A percentile compares a stretch with the other conserved stretches of the same genome.
Evolutionary conservation across 1,139 yeast species (phyloP).

Genomic region (Saccharomycopsis crataegensis): DNA sequence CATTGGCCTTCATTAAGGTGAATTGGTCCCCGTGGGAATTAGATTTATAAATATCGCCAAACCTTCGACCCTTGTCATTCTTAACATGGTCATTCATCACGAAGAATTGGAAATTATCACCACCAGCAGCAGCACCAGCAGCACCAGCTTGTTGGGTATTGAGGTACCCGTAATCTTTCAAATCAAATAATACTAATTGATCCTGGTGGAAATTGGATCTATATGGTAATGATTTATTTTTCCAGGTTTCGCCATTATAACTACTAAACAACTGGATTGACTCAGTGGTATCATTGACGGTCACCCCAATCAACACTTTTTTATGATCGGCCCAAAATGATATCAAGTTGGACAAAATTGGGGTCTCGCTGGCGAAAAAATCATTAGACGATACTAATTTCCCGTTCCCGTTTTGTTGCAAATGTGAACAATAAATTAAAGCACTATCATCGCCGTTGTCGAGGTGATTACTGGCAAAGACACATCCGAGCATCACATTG

Average conservation of each 20-base stretch:
- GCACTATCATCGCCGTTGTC: constrained; percentile 29
- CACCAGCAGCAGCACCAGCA: not conserved
- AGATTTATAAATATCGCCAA: constrained; percentile 63
- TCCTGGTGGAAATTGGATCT: not conserved
- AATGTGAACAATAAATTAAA: constrained; percentile 45
- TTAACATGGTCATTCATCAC: not conserved
- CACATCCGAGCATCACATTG: constrained; percentile 4
- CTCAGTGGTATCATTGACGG: not conserved
- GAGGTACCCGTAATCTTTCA: constrained; percentile 1
- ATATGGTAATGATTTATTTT: not conserved
- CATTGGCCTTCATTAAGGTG: constrained; percentile 47
- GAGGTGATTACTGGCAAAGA: constrained; percentile 10
- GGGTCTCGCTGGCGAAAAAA: constrained; percentile 9
- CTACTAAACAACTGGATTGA: not conserved
- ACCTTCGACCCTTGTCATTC: constrained; percentile 21
- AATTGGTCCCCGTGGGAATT: constrained; percentile 72
- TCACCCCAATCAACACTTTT: not conserved
- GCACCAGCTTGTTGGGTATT: no score
- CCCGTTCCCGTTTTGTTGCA: constrained; percentile 20
- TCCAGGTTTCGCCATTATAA: constrained; percentile 7
- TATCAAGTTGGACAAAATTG: not conserved
- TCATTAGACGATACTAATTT: constrained; percentile 9
- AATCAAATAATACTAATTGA: constrained; percentile 2
- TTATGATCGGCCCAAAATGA: constrained; percentile 5
- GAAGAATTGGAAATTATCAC: constrained; percentile 1